Base-by-base conservation (phyloP, 805 yeast species). In the Pichia pseudocactophila region DNA sequence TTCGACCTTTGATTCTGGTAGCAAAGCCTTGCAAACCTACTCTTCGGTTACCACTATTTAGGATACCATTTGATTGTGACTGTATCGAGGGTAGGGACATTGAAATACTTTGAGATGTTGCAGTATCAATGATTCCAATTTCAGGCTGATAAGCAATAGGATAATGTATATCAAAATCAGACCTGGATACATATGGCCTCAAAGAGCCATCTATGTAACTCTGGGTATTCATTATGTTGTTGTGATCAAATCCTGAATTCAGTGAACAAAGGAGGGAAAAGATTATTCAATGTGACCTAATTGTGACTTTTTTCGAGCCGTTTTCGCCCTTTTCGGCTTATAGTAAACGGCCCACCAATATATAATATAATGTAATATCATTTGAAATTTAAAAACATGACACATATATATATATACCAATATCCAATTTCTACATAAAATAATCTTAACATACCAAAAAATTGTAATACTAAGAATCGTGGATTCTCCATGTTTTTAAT, bases 401-500 rank as follows among this genome's bases (percentile, higher is more conserved):
- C 8, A 22, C 8, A 22, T 22, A 22, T 22, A 22, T 22, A 22
- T 22, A 22, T 22, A 22, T 22, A 22, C 8, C 7, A 22, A 22
- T 22, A n/a, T n/a, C n/a, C n/a, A n/a, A n/a, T n/a, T n/a, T n/a
- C n/a, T 31, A 13, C 8, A 31, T 9, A 31, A 9, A 31, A n/a
- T 9, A 9, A 16, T 31, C 15, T 9, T 16, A n/a, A 31, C 9
- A 15, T 13, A 9, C n/a, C 13, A n/a, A n/a, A 31, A 16, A 15
- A 25, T 34, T 12, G 26, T 12, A 10, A 13, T 19, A 33, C 5
- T 8, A 8, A 15, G 27, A 12, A 37, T 42, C 48, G 9, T 45
- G 8, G 19, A 61, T 48, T 47, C 71, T 72, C 89, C 89, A 81
- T 7, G 76, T 57, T 12, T 62, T 57, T 41, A 81, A 58, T 66